These are phyloP conservation scores for Neoarthrinium moseri DNA, from an alignment of 2,329 filamentous ascomycete species.

Conservation along the genomic window DNA sequence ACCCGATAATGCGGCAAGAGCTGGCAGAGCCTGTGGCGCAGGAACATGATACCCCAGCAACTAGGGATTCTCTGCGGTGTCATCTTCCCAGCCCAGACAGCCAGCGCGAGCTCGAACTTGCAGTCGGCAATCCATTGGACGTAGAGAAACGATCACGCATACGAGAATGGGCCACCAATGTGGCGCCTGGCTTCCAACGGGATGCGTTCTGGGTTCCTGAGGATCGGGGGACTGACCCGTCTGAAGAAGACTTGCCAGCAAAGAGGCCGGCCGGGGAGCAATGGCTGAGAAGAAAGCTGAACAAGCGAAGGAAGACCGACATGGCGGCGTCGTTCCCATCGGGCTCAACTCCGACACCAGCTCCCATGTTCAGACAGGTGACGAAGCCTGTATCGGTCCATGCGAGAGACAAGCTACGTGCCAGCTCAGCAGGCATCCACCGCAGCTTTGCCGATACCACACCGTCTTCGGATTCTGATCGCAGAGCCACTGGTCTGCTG, in stretches of 20 bases:
- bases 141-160: slow-evolving; percentile 20
- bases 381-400: too few species aligned
- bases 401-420: too few species aligned
- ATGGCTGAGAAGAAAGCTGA: slow-evolving; percentile 26
- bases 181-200: slow-evolving; percentile 15
- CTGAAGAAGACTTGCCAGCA: slow-evolving; percentile 8
- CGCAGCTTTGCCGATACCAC: too few species aligned
- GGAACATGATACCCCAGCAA: slow-evolving; percentile 11
- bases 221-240: slow-evolving; percentile 2
- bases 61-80: slow-evolving; percentile 29
- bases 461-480: too few species aligned
- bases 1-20: slow-evolving; percentile 8
- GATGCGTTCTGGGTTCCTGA: slow-evolving; percentile 29
- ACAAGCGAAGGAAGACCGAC: slow-evolving; percentile 20
- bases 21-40: slow-evolving; percentile 7
- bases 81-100: slow-evolving; percentile 38
- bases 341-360: slow-evolving; percentile 1
- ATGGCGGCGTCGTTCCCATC: slow-evolving; percentile 15
- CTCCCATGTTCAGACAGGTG: too few species aligned
- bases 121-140: slow-evolving; percentile 10
- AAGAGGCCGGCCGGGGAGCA: slow-evolving; percentile 19
- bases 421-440: too few species aligned
- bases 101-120: slow-evolving; percentile 20
- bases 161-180: slow-evolving; percentile 22
- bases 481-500: too few species aligned